Base-by-base conservation (phyloP, 2,329 filamentous ascomycete genomes). In the Diplodia seriata region DNA sequence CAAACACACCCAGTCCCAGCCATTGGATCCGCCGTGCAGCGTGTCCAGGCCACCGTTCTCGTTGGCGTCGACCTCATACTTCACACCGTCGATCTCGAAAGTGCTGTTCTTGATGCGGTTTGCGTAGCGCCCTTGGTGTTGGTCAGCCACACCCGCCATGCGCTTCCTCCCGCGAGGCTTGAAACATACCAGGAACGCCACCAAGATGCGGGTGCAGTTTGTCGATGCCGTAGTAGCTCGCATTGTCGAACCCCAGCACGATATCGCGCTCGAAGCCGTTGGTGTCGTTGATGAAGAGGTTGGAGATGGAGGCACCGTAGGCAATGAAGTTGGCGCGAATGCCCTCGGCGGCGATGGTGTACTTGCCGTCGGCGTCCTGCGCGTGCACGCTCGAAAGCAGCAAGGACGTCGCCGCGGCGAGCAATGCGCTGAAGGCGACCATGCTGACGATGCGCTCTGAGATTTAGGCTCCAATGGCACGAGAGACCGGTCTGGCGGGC, bases 21-120 rank as follows among this genome's bases (percentile, higher is more conserved):
- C 90, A 72, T 91, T 83, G 0, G 86, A 83, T 8, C 89, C 90
- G 62, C 90, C 90, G 76, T 92, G 90, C 49, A 92, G 82, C 6
- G 89, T 91, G 79, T 91, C 81, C n/a, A 57, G 38, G 66, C 74
- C 73, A 51, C 90, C 72, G 68, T 81, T 78, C 74, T 81, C 90
- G 76, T 92, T 92, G 59, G 89, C 81, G 47, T 81, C 73, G 67
- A 91, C 80, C 69, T 89, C 78, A 77, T 87, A 91, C 3, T 77
- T 81, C 66, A 80, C 78, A 64, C 88, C 89, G 71, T 91, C 90
- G 68, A 92, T 87, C 69, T 81, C 84, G 74, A 92, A 92, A 6
- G 85, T 89, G 77, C 87, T 89, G 82, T 93, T 93, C 83, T 87
- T 88, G 82, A 93, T 93, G 71, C 91, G 89, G 78, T 94, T 94